Conservation (phyloP, 306 rosid genomes). For the Potentilla sterilis region DNA sequence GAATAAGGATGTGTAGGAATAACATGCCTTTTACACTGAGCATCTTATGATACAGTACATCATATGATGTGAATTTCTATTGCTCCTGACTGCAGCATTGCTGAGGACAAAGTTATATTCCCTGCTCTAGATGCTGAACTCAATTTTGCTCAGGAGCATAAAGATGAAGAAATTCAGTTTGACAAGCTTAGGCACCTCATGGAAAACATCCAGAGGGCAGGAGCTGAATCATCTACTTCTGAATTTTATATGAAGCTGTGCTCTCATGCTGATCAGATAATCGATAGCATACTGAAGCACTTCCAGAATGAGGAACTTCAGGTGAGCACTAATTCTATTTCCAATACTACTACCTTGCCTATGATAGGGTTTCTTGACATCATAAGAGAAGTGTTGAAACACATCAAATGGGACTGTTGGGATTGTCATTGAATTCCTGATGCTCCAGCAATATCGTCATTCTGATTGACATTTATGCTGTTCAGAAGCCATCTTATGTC, state of each 20-base stretch:
- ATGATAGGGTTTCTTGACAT: constrained; percentile 17
- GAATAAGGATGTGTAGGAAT: not conserved
- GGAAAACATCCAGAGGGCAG: constrained; percentile 78
- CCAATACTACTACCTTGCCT: constrained; percentile 12
- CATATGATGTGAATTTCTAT: constrained; percentile 15
- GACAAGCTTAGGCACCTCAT: constrained; percentile 75
- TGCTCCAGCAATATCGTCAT: not conserved
- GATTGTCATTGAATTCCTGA: not conserved
- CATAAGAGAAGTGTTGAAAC: not conserved
- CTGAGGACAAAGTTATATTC: constrained; percentile 89
- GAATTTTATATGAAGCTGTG: constrained; percentile 75
- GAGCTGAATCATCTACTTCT: constrained; percentile 60
- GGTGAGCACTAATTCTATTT: constrained; percentile 44
- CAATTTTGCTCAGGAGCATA: constrained; percentile 73
- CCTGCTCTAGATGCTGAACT: constrained; percentile 85
- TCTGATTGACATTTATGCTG: not conserved
- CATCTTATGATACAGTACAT: not conserved
- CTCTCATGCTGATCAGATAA: constrained; percentile 82
- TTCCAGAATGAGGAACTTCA: constrained; percentile 86
- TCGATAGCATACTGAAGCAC: constrained; percentile 78
- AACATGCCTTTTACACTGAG: not conserved
- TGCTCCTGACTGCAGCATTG: constrained; percentile 56
- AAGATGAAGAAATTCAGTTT: constrained; percentile 83
- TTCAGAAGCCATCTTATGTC: constrained; percentile 21
- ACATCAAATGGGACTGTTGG: not conserved